These are phyloP conservation scores for Streptanthus diversifolius DNA, from an alignment of 345 rosid species.

Conservation along the genomic window DNA sequence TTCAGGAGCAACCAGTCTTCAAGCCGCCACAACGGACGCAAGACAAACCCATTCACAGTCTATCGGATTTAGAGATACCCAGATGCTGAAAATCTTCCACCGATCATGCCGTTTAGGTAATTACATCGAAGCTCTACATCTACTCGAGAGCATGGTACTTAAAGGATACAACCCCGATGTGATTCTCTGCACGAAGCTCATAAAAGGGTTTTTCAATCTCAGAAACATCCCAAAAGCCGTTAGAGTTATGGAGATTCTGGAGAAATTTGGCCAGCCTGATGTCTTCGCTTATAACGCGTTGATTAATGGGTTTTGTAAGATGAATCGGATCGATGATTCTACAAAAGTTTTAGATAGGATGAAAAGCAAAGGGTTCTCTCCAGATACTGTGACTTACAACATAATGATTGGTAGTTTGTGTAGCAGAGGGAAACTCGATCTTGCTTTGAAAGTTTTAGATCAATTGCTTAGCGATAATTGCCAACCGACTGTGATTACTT, in stretches of 20 bases:
- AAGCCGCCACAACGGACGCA: conserved; percentile 38
- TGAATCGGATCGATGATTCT: conserved; percentile 57
- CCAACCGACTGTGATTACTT: conserved; percentile 69
- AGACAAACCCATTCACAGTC: conserved; percentile 46
- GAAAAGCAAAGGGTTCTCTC: conserved; percentile 60
- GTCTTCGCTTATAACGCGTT: conserved; percentile 74
- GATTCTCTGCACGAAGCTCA: conserved; percentile 71
- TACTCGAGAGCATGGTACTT: conserved; percentile 62
- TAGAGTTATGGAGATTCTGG: conserved; percentile 74
- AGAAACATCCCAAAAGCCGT: conserved; percentile 56
- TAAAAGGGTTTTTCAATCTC: conserved; percentile 58
- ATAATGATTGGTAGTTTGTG: conserved; percentile 77
- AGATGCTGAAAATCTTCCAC: conserved; percentile 50
- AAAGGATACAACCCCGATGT: conserved; percentile 68
- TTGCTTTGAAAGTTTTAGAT: conserved; percentile 58
- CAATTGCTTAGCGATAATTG: conserved; percentile 60
- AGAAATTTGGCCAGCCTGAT: conserved; percentile 67
- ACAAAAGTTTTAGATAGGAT: conserved; percentile 59
- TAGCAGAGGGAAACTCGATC: conserved; percentile 59
- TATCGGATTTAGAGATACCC: conserved; percentile 56
- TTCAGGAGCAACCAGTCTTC: conserved; percentile 9
- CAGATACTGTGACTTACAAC: conserved; percentile 78
- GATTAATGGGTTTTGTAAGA: conserved; percentile 81
- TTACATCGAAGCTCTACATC: conserved; percentile 58
- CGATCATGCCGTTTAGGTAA: conserved; percentile 60